Conservation (phyloP, 169 alveolate species). For the Cryptosporidium viatorum region DNA sequence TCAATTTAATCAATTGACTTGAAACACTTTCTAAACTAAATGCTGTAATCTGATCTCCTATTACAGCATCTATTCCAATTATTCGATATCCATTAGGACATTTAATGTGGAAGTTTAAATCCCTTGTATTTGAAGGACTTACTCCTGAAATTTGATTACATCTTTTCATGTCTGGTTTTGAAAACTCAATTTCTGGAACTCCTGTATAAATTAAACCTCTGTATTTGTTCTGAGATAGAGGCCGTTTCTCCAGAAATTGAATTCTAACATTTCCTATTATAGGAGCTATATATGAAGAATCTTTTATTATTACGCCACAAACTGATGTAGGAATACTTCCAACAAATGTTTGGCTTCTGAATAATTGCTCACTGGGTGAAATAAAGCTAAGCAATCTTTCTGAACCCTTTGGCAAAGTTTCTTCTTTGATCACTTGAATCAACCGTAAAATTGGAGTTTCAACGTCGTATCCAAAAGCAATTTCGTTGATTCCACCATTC, state of each 20-base stretch:
- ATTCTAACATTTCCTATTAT: slow-evolving; percentile 54
- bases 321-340: slow-evolving; percentile 44
- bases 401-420: slow-evolving; percentile 40
- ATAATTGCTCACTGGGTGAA: slow-evolving; percentile 38
- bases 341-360: slow-evolving; percentile 36
- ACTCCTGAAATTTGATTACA: slow-evolving; percentile 51
- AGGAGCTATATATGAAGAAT: slow-evolving; percentile 34
- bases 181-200: slow-evolving; percentile 8
- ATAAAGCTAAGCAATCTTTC: slow-evolving; percentile 17
- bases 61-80: slow-evolving; percentile 46
- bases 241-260: slow-evolving; percentile 22
- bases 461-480: slow-evolving; percentile 69
- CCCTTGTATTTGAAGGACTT: slow-evolving; percentile 17
- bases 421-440: slow-evolving; percentile 64
- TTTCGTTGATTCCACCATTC: slow-evolving; percentile 47
- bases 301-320: slow-evolving; percentile 43
- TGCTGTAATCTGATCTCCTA: slow-evolving; percentile 34
- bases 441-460: slow-evolving; percentile 29
- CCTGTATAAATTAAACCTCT: slow-evolving; percentile 58
- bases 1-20: slow-evolving; percentile 3
- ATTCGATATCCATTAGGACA: slow-evolving; percentile 56
- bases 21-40: slow-evolving; percentile 26
- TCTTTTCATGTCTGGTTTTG: neutral
- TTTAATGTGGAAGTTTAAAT: slow-evolving; percentile 14
- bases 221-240: slow-evolving; percentile 13